Evolutionary conservation across 345 rosid genomes (phyloP).

Genomic region (Litchi chinensis): DNA sequence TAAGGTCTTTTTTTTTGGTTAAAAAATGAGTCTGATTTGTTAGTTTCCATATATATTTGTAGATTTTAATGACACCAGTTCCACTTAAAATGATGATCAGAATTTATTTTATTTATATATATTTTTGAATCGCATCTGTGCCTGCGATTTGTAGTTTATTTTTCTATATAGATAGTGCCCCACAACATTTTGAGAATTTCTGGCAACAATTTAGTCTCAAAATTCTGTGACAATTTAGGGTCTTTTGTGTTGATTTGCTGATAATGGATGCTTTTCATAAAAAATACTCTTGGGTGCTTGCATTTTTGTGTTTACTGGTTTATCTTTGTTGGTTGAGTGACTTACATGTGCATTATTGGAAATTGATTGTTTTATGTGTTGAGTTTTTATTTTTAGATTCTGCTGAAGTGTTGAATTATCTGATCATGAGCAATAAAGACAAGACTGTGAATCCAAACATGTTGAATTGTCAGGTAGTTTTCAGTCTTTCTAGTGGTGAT

Average conservation of each 20-base stretch:
- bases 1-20: not conserved
- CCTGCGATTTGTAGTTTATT: not conserved
- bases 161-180: not conserved
- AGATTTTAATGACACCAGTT: not conserved
- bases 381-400: constrained; percentile 11
- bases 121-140: not conserved
- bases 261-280: not conserved
- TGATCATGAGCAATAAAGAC: constrained; percentile 18
- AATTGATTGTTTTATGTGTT: not conserved
- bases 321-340: not conserved
- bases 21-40: not conserved
- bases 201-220: not conserved
- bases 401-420: constrained; percentile 24
- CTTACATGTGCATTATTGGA: constrained; percentile 3
- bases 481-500: not conserved
- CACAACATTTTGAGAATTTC: not conserved
- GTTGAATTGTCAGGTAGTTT: constrained; percentile 39
- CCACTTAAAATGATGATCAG: not conserved
- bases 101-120: not conserved
- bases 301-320: not conserved
- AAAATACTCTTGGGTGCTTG: not conserved
- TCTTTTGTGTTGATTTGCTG: not conserved
- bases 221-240: not conserved
- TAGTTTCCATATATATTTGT: not conserved
- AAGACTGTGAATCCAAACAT: constrained; percentile 21